Percentiles rank a stretch among this genome's conserved stretches.
Conservation (phyloP, 495 filamentous ascomycete species). For the Xylaria scruposa region DNA sequence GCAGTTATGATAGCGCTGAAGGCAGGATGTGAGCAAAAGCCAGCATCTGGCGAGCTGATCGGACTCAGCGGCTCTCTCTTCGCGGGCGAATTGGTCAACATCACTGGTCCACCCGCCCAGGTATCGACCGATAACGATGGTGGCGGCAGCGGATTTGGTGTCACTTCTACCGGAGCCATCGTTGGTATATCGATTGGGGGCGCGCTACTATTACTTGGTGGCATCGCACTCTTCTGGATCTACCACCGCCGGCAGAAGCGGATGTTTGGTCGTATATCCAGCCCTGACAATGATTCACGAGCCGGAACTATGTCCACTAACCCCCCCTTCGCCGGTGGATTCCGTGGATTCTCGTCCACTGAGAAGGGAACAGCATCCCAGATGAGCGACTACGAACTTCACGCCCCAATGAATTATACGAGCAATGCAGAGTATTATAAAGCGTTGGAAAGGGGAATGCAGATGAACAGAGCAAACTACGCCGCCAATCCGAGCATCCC, state of each 20-base stretch:
- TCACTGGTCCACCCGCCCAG: conserved; percentile 39
- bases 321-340: conserved; percentile 26
- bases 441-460: conserved; percentile 30
- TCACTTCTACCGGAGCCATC: conserved; percentile 52
- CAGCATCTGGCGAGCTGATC: conserved; percentile 40
- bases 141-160: conserved; percentile 19
- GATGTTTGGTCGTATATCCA: conserved; percentile 23
- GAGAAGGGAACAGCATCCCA: conserved; percentile 18
- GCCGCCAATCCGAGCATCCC: conserved; percentile 26
- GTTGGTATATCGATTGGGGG: conserved; percentile 52
- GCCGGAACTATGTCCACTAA: conserved; percentile 30
- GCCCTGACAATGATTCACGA: conserved; percentile 22
- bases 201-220: conserved; percentile 47
- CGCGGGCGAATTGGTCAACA: conserved; percentile 39
- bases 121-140: conserved; percentile 11
- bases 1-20: conserved; percentile 48
- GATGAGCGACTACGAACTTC: conserved; percentile 35
- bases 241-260: conserved; percentile 50
- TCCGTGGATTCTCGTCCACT: conserved; percentile 12
- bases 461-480: conserved; percentile 18
- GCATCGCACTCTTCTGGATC: conserved; percentile 46
- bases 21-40: conserved; percentile 51
- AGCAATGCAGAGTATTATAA: conserved; percentile 43
- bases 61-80: conserved; percentile 46
- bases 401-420: conserved; percentile 32